These are phyloP conservation scores for Aphanocladium album DNA, from an alignment of 2,329 filamentous ascomycete genomes.

Conservation along the genomic window DNA sequence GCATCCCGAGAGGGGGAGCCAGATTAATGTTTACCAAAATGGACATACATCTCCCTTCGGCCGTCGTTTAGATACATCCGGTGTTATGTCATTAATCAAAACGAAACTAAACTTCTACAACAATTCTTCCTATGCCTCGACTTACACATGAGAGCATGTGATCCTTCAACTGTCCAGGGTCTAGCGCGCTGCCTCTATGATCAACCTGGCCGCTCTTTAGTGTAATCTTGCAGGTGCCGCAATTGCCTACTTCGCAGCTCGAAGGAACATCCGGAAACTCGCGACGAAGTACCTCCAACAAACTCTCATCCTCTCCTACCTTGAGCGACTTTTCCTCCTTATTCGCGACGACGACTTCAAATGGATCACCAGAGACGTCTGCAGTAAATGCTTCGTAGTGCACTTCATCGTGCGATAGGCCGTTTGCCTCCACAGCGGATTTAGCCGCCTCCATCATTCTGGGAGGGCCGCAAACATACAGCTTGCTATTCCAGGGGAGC, in stretches of 20 bases:
- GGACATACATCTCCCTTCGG: too few species aligned
- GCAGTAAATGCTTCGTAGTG: slow-evolving; percentile 58
- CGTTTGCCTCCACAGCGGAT: slow-evolving; percentile 33
- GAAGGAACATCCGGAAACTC: slow-evolving; percentile 40
- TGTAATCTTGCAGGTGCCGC: slow-evolving; percentile 45
- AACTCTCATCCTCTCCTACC: slow-evolving; percentile 43
- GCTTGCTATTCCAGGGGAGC: slow-evolving; percentile 48
- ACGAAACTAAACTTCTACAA: slow-evolving; percentile 38
- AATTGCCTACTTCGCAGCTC: slow-evolving; percentile 51
- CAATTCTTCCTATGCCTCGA: slow-evolving; percentile 44
- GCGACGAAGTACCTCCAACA: slow-evolving; percentile 43
- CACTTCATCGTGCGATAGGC: slow-evolving; percentile 45
- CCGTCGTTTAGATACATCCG: too few species aligned
- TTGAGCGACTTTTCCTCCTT: slow-evolving; percentile 33
- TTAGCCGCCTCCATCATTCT: slow-evolving; percentile 51
- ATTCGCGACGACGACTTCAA: slow-evolving; percentile 50
- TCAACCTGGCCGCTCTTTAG: slow-evolving; percentile 40
- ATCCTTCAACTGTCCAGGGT: slow-evolving; percentile 37
- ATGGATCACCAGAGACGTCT: slow-evolving; percentile 52
- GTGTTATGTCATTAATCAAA: too few species aligned
- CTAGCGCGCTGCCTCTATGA: slow-evolving; percentile 44
- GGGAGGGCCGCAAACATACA: slow-evolving; percentile 58
- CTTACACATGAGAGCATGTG: slow-evolving; percentile 50
- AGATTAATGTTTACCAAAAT: too few species aligned
- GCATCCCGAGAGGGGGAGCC: too few species aligned